Base-by-base conservation (phyloP, 1,139 yeast species). In the Magnusiomyces sp. region DNA sequence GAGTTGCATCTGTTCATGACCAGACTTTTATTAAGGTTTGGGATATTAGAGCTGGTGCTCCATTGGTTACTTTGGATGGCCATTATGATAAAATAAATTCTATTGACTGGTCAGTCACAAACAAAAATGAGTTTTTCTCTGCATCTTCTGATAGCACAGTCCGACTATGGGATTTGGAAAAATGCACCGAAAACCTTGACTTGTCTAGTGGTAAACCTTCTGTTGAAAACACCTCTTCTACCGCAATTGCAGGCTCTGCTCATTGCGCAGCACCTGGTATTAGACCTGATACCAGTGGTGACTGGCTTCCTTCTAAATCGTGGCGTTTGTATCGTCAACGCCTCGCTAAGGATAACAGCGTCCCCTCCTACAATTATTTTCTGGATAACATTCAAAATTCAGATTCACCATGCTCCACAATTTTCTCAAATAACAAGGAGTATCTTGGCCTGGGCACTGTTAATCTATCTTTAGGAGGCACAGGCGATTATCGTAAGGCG, bases 101-200 rank as follows among this genome's bases (percentile, higher is more conserved):
- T 23, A 62, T 85, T 33, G 80, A 80, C 56, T 86, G 95, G 95
- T 65, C 72, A 3, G 42, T 42, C 1, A 63, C 63, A 16, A 17
- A 13, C 13, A 56, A 61, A 19, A 68, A 73, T 50, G 83, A 80
- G 58, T 62, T 85, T 41, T 79, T 81, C 61, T 73, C 84, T 1
- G 85, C 87, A 5, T 80, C 86, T 1, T 70, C 72, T 53, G 92
- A 85, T 61, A 94, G 94, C 2, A 79, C 77, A 53, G 76, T 86
- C 14, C 72, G 83, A 13, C 83, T 81, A 57, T 86, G 95, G 95
- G 83, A 81, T 63, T 67, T 81, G 40, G 66, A 75, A 13, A 58
- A 62, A 42, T 54, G 55, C 46, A 47, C 55, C 39, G 53, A 55
- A 16, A 40, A 34, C 16, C 44, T 41, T 31, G 44, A 41, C 19